Evolutionary conservation across 768 basidiomycete genomes (phyloP), one percentile per base, ranked within the genome.

Genomic region (Pulveroboletus frians): DNA sequence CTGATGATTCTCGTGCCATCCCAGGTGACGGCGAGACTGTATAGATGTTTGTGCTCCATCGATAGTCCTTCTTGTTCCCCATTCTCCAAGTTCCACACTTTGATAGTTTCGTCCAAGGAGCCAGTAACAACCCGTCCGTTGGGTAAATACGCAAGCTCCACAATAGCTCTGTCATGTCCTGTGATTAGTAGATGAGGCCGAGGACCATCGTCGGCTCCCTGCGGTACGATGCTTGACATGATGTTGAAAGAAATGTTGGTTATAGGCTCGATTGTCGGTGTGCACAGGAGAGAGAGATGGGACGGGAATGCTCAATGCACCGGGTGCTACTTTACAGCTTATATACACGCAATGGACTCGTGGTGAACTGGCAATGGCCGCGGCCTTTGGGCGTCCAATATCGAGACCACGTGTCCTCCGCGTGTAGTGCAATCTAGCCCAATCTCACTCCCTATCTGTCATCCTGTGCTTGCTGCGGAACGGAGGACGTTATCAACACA

Each of bases 141-240:
- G 31, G 57, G 36, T 26, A 58, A 47, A 35, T 42, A 59, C 8
- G 23, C 37, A 2, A 59, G 42, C 9, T 1, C 10, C 5, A 4
- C 1, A 18, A 39, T 18, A 21, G 0, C 0, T 3, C 0, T 5
- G 14, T 26, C 18, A 15, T 29, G 10, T 3, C 23, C 41, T 6
- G 21, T 3, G 9, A 51, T 30, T 2, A 30, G 21, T 2, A 40
- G 27, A 30, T 5, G 3, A 2, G 34, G 48, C 2, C 7, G 43
- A 17, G 17, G 34, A n/a, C 8, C 17, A 20, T 20, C 15, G 0
- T 29, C 4, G 9, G 29, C 13, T 20, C 4, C 29, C n/a, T 21
- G 26, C 20, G 6, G 4, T 17, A 5, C n/a, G 35, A 37, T 2
- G 9, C 29, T 20, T 18, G 42, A 35, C 44, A 49, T 49, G 3